A percentile compares a stretch with the other conserved stretches of the same genome.
Conservation (phyloP, 2,329 filamentous ascomycete genomes). For the Fragosphaeria purpurea region DNA sequence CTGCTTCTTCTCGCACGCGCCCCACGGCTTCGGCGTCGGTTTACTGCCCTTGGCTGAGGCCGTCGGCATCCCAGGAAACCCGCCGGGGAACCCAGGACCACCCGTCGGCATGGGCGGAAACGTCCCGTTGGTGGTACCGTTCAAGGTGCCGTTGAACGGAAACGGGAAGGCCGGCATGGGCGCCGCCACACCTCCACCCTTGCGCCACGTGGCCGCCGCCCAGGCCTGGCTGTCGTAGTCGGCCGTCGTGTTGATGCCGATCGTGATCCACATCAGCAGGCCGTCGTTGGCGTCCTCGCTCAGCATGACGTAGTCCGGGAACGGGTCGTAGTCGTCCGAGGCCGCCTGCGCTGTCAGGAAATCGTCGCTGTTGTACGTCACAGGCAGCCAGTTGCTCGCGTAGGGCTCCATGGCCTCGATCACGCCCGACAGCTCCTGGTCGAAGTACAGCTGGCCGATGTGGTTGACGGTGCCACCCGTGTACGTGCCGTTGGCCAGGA, state of each 20-base stretch:
- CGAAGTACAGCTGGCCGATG: conserved; percentile 52
- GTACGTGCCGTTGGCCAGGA: conserved; percentile 38
- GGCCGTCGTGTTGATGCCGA: conserved; percentile 33
- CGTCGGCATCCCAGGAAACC: not conserved
- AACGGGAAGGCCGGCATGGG: not conserved
- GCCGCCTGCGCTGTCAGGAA: conserved; percentile 33
- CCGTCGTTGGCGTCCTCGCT: conserved; percentile 40
- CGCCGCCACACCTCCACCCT: not conserved
- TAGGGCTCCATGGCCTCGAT: conserved; percentile 41
- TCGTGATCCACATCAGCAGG: conserved; percentile 39
- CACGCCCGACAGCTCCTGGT: conserved; percentile 40
- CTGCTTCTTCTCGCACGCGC: not conserved
- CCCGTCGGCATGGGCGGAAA: not conserved
- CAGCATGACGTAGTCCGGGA: conserved; percentile 46
- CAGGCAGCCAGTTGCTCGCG: conserved; percentile 26
- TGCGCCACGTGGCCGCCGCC: not conserved
- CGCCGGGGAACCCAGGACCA: not conserved
- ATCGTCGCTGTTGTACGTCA: conserved; percentile 37
- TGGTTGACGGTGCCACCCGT: conserved; percentile 41
- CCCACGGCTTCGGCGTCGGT: not conserved
- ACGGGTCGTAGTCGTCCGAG: conserved; percentile 26
- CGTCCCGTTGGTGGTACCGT: not conserved
- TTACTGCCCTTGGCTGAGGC: not conserved
- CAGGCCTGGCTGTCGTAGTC: conserved; percentile 1
- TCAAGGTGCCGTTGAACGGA: not conserved